These are phyloP conservation scores for Marchantia polymorpha DNA, from an alignment of 225 moss, liverwort and hornwort species.

Conservation along the genomic window DNA sequence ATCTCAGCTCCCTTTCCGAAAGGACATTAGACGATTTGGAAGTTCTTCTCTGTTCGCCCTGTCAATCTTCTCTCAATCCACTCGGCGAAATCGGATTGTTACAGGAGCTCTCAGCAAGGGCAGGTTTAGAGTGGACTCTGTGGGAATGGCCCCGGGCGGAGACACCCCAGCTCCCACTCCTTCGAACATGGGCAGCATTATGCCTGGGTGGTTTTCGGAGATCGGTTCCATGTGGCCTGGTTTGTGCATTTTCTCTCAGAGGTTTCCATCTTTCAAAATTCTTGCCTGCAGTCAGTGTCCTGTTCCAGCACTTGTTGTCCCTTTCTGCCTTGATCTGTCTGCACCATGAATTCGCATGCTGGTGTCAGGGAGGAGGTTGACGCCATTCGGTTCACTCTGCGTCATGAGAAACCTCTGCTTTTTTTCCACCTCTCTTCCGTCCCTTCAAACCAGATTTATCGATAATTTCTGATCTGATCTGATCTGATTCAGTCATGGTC, in stretches of 20 bases:
- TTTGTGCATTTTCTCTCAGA: constrained; percentile 19
- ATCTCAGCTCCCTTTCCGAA: constrained; percentile 7
- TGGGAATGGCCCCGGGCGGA: constrained; percentile 22
- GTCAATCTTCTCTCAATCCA: not conserved
- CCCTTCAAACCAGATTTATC: not conserved
- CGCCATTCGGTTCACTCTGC: not conserved
- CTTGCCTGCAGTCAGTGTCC: not conserved
- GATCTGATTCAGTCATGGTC: not conserved
- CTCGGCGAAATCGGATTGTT: constrained; percentile 11
- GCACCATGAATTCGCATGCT: not conserved
- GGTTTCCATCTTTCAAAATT: not conserved
- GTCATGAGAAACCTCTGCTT: not conserved
- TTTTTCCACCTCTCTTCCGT: not conserved
- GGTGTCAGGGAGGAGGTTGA: not conserved
- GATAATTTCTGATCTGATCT: not conserved
- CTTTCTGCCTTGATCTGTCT: not conserved
- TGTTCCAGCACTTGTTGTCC: not conserved
- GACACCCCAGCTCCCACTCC: constrained; percentile 16
- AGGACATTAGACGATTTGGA: constrained; percentile 2
- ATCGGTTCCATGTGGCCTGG: constrained; percentile 99
- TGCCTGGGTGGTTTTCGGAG: constrained; percentile 97
- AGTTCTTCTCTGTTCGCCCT: constrained; percentile 10
- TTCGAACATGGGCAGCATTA: constrained; percentile 69
- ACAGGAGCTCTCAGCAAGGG: not conserved
- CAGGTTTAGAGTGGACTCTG: not conserved